A percentile compares a stretch with the other conserved stretches of the same genome.
Conservation (phyloP, 352 stramenopile species). For the Phytopythium vexans region DNA sequence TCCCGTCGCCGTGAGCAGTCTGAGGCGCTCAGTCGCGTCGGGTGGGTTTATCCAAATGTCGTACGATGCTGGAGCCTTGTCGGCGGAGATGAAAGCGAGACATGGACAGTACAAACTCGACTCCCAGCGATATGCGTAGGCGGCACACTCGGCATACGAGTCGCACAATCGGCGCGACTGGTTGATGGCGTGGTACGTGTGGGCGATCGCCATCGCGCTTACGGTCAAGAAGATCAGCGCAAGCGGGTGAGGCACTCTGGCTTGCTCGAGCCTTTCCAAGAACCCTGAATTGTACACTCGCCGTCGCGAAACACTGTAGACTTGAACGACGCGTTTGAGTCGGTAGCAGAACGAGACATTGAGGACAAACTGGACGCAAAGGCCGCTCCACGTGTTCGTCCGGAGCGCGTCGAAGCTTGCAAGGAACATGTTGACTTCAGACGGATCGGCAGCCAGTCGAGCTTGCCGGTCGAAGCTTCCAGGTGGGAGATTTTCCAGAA, state of each 20-base stretch:
- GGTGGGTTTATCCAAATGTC: neutral
- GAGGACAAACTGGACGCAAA: constrained; percentile 1
- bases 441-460: neutral
- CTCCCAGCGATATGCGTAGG: constrained; percentile 10
- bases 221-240: neutral
- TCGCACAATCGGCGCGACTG: neutral
- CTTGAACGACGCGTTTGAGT: constrained; percentile 6
- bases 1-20: constrained; percentile 7
- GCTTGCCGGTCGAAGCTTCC: constrained; percentile 2
- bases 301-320: neutral
- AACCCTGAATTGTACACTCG: neutral
- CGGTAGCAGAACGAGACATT: constrained; percentile 8
- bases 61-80: constrained; percentile 3
- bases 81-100: constrained; percentile 18
- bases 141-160: constrained; percentile 4
- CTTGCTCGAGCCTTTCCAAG: neutral
- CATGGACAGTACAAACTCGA: constrained; percentile 13
- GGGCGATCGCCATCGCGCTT: neutral
- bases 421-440: constrained; percentile 3
- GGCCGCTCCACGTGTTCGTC: constrained; percentile 2
- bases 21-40: constrained; percentile 3
- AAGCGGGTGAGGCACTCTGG: neutral
- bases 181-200: neutral
- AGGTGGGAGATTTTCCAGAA: neutral
- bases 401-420: constrained; percentile 3